phyloP scores from a whole-genome alignment of 2,329 filamentous ascomycete genomes.

The Verticillium nonalfalfae region DNA sequence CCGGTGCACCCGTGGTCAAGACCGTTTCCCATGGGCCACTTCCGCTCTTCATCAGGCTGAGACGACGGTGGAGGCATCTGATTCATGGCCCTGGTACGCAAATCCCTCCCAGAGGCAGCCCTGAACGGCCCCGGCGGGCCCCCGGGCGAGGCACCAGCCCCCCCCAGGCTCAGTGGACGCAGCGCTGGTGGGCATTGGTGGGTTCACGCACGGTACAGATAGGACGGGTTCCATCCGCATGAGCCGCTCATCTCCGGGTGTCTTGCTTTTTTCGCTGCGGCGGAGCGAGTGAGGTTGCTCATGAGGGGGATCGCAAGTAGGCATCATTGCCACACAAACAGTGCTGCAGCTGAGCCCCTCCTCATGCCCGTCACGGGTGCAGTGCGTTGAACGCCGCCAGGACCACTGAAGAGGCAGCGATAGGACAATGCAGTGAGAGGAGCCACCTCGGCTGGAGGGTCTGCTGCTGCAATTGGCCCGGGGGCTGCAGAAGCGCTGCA shows the following conservation, averaged over 20 bases:
- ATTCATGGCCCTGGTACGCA: neutral
- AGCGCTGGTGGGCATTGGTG: neutral
- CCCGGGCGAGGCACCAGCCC: neutral
- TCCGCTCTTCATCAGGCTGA: neutral
- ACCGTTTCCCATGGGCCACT: neutral
- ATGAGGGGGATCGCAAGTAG: neutral
- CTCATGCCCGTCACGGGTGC: neutral
- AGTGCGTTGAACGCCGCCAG: neutral
- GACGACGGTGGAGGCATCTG: neutral
- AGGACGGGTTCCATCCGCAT: neutral
- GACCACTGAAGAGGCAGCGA: neutral
- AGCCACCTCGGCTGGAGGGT: neutral
- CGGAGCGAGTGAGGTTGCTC: neutral
- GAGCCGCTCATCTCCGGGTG: constrained; percentile 2
- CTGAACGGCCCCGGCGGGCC: neutral
- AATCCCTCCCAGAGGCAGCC: neutral
- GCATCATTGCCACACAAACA: neutral
- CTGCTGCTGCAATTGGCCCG: neutral
- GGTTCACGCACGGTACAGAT: neutral
- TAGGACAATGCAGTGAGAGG: neutral
- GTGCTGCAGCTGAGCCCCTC: neutral
- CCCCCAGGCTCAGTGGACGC: neutral
- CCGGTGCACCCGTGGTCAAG: neutral
- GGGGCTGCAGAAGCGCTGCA: neutral
- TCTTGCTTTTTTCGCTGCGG: neutral